Evolutionary conservation across 768 basidiomycete species (phyloP).

Genomic region (Boletus sp.): DNA sequence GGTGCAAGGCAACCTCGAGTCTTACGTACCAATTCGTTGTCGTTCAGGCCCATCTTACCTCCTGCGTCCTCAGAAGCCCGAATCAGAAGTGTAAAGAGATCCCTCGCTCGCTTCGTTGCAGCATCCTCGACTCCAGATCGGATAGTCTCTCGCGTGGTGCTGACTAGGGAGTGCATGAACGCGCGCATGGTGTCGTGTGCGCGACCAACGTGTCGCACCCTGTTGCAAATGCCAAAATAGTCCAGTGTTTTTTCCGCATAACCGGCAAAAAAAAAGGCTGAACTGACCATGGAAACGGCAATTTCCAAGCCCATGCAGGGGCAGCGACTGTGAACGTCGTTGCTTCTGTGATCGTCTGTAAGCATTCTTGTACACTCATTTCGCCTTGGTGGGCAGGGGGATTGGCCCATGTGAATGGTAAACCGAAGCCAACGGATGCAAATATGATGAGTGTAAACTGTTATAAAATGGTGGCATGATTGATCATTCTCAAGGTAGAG

Average conservation of each 20-base stretch:
- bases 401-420: conserved; percentile 21
- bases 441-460: conserved; percentile 23
- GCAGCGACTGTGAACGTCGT: conserved; percentile 16
- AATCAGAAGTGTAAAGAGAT: conserved; percentile 21
- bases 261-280: background rate
- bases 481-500: background rate
- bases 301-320: conserved; percentile 21
- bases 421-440: conserved; percentile 23
- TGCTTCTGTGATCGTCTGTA: conserved; percentile 12
- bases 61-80: conserved; percentile 20
- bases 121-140: conserved; percentile 4
- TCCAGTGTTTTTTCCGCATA: too few species aligned
- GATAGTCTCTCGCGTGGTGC: conserved; percentile 6
- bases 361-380: conserved; percentile 20
- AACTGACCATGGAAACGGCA: conserved; percentile 20
- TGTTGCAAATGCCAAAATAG: background rate
- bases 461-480: background rate
- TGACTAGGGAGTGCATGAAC: conserved; percentile 19
- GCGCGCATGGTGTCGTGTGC: conserved; percentile 21
- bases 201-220: conserved; percentile 19
- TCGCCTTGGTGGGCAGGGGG: conserved; percentile 14
- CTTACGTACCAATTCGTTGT: conserved; percentile 19
- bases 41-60: conserved; percentile 10
- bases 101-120: conserved; percentile 5
- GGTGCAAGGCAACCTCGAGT: background rate